A percentile compares a stretch with the other conserved stretches of the same genome.
phyloP scores from a whole-genome alignment of 495 filamentous ascomycete genomes.

The Zalerion maritima region DNA sequence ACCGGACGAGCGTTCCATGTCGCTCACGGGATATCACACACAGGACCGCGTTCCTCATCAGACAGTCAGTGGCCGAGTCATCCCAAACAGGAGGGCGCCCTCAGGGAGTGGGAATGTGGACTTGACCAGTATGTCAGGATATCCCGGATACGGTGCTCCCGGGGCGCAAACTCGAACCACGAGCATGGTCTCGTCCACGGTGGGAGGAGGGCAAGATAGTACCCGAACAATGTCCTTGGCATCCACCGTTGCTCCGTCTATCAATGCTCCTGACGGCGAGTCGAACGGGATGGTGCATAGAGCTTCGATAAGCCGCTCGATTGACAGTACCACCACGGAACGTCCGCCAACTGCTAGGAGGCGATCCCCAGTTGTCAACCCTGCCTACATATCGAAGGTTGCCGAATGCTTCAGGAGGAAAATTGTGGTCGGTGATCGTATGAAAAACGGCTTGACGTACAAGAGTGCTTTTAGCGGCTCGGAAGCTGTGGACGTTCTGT shows the following conservation, averaged over 20 bases:
- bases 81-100: constrained; percentile 45
- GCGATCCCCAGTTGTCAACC: constrained; percentile 71
- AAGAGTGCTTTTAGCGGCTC: constrained; percentile 90
- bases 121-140: constrained; percentile 9
- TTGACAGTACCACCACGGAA: constrained; percentile 26
- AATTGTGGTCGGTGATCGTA: constrained; percentile 66
- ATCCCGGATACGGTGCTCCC: constrained; percentile 10
- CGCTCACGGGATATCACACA: constrained; percentile 68
- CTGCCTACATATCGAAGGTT: constrained; percentile 79
- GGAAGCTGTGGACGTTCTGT: constrained; percentile 89
- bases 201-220: constrained; percentile 23
- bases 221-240: constrained; percentile 74
- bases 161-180: constrained; percentile 33
- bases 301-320: constrained; percentile 28
- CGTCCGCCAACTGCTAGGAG: constrained; percentile 36
- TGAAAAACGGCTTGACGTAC: constrained; percentile 94
- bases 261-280: constrained; percentile 21
- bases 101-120: constrained; percentile 10
- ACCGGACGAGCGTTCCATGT: constrained; percentile 89
- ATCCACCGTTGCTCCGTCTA: constrained; percentile 47
- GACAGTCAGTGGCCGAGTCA: constrained; percentile 81
- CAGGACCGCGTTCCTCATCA: constrained; percentile 66
- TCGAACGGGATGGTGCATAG: constrained; percentile 28
- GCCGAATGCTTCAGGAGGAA: constrained; percentile 81
- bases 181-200: constrained; percentile 37